Evolutionary conservation across 108 stramenopile genomes (phyloP), one percentile per base, ranked within the genome.

Genomic region (Nitzschia palea): DNA sequence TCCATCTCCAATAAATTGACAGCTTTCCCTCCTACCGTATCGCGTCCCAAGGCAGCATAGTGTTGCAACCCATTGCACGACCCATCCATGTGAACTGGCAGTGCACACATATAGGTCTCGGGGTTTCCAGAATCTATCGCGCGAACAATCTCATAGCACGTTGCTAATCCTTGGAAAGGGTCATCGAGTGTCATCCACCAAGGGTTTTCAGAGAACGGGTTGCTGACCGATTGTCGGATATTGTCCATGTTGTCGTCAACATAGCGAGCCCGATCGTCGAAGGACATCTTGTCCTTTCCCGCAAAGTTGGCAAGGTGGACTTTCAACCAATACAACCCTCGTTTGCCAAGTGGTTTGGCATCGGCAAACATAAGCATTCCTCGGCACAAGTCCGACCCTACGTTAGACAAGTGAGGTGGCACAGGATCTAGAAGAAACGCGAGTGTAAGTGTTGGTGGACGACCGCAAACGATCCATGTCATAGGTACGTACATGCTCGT

Each of bases 61-160:
- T 99, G 99, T 69, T 99, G 99, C 52, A 99, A 77, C 2, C 99
- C 99, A 68, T 99, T 99, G 80, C 99, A 99, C 9, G 97, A 96
- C 18, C 99, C 97, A 71, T 99, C 99, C 95, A 93, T 95, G 67
- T 98, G 97, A 50, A 99, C 97, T 12, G 97, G 97, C 26, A 99
- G 69, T 23, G 72, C 73, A 57, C 94, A 98, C 70, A 82, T 70
- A 73, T 93, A 98, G 44, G 74, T 62, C 58, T 83, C 80, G 0
- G 96, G 97, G 80, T 97, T 84, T 14, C 89, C 95, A 25, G 86
- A 90, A 68, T 96, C 94, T 48, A 97, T 83, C 10, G 99, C 99
- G 9, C 71, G 55, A 9, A 82, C 83, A 57, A 99, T 86, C 62
- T 99, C 99, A 45, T 81, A 82, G 74, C 98, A 98, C 3, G 95